Conservation (phyloP, 805 yeast species). For the Isabelozyma rhagii region DNA sequence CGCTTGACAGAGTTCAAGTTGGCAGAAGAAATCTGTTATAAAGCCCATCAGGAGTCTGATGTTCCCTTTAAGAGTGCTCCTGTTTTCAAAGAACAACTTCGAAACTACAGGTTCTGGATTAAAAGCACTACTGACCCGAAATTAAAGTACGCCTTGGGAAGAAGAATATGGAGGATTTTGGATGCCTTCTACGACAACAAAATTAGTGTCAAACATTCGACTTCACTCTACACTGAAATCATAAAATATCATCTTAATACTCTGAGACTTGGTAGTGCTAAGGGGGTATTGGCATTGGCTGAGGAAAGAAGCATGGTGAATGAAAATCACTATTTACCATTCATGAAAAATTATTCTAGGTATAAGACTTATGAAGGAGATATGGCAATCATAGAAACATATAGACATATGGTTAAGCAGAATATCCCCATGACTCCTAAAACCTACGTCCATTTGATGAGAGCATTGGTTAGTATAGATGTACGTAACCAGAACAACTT, state of each 20-base stretch:
- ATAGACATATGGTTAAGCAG: constrained; percentile 29
- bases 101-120: constrained; percentile 29
- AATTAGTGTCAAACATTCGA: constrained; percentile 6
- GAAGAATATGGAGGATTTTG: constrained; percentile 9
- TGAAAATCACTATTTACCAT: constrained; percentile 29
- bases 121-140: constrained; percentile 7
- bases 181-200: constrained; percentile 6
- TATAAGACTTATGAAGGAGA: constrained; percentile 14
- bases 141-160: constrained; percentile 4
- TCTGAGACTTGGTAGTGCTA: constrained; percentile 16
- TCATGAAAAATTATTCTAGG: constrained; percentile 18
- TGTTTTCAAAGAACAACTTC: constrained; percentile 25
- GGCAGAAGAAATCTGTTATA: constrained; percentile 29
- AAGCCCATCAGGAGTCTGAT: constrained; percentile 26
- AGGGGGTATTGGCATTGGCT: constrained; percentile 13
- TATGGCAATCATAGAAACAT: constrained; percentile 24
- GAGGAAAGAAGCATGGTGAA: constrained; percentile 11
- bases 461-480: constrained; percentile 22
- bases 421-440: constrained; percentile 21
- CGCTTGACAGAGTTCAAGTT: constrained; percentile 24
- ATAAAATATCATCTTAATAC: constrained; percentile 18
- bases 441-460: constrained; percentile 29
- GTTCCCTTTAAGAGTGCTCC: constrained; percentile 27
- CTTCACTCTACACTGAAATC: constrained; percentile 21
- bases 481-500: constrained; percentile 8